Evolutionary conservation across 2,329 filamentous ascomycete genomes (phyloP).

Genomic region (Epichloe sibirici): DNA sequence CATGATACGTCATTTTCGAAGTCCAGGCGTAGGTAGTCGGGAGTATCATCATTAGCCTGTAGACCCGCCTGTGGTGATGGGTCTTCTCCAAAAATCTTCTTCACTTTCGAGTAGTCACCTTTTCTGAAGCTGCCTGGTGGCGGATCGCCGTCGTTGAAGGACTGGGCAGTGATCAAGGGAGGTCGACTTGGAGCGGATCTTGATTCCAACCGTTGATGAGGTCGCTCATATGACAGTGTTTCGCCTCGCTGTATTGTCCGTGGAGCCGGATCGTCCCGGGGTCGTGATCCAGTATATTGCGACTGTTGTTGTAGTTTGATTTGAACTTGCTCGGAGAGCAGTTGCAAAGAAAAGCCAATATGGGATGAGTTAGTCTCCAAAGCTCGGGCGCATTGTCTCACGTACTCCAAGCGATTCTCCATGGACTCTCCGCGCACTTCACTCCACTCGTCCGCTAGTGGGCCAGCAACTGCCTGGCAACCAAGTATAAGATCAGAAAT

Average conservation of each 20-base stretch:
- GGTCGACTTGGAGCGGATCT: constrained; percentile 32
- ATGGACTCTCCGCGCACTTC: constrained; percentile 82
- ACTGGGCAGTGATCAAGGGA: constrained; percentile 42
- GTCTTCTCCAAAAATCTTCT: constrained; percentile 55
- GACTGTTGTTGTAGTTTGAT: constrained; percentile 33
- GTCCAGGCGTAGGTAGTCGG: constrained; percentile 75
- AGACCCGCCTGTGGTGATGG: constrained; percentile 36
- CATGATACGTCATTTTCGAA: constrained; percentile 82
- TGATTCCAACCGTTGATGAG: constrained; percentile 47
- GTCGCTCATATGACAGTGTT: constrained; percentile 41
- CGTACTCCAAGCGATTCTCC: constrained; percentile 72
- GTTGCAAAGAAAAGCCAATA: constrained; percentile 74
- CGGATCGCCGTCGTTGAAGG: constrained; percentile 50
- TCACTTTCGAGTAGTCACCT: constrained; percentile 51
- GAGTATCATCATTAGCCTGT: constrained; percentile 58
- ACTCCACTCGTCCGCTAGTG: constrained; percentile 89
- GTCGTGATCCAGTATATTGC: constrained; percentile 22
- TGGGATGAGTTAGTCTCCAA: constrained; percentile 80
- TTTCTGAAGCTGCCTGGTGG: constrained; percentile 41
- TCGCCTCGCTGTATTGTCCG: constrained; percentile 45
- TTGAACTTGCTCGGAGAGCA: constrained; percentile 72
- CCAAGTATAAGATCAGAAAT: constrained; percentile 79
- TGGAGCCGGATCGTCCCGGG: constrained; percentile 33
- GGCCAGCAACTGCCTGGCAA: constrained; percentile 85
- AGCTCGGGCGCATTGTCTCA: constrained; percentile 64